Percentiles rank a stretch among this genome's conserved stretches.
Evolutionary conservation across 2,329 filamentous ascomycete species (phyloP).

Genomic region (Diaporthe australafricana): DNA sequence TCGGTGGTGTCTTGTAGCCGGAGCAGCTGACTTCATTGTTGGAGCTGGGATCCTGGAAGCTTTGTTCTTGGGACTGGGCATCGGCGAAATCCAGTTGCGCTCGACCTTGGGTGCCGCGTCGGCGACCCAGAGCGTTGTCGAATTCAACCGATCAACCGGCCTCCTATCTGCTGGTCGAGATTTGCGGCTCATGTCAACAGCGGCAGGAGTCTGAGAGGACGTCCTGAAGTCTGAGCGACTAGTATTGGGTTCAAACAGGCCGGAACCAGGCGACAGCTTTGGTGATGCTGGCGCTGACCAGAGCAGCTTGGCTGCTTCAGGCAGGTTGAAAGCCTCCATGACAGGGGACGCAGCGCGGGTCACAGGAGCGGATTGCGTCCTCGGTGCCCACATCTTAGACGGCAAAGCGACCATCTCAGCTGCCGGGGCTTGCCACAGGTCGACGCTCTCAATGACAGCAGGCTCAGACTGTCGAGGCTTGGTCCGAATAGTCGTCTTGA

Average conservation of each 20-base stretch:
- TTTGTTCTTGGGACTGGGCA: constrained; percentile 12
- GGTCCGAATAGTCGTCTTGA: constrained; percentile 30
- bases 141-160: constrained; percentile 44
- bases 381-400: constrained; percentile 30
- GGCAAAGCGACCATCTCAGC: not conserved
- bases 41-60: not conserved
- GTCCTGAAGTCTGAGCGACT: constrained; percentile 43
- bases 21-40: constrained; percentile 8
- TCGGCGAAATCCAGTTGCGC: constrained; percentile 45
- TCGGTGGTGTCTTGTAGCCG: constrained; percentile 42
- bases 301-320: constrained; percentile 2
- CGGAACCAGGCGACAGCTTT: constrained; percentile 32
- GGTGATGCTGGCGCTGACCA: constrained; percentile 39
- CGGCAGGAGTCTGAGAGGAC: constrained; percentile 47
- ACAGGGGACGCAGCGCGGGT: not conserved
- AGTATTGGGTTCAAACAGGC: constrained; percentile 43
- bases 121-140: constrained; percentile 44
- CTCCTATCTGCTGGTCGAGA: constrained; percentile 41
- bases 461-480: constrained; percentile 37
- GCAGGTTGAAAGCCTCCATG: not conserved
- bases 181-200: constrained; percentile 45
- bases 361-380: not conserved
- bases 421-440: constrained; percentile 40
- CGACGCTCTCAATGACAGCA: constrained; percentile 33
- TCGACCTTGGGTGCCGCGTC: constrained; percentile 14